Evolutionary conservation across 768 basidiomycete genomes (phyloP), one percentile per base, ranked within the genome.

Genomic region (Tremella mesenterica): DNA sequence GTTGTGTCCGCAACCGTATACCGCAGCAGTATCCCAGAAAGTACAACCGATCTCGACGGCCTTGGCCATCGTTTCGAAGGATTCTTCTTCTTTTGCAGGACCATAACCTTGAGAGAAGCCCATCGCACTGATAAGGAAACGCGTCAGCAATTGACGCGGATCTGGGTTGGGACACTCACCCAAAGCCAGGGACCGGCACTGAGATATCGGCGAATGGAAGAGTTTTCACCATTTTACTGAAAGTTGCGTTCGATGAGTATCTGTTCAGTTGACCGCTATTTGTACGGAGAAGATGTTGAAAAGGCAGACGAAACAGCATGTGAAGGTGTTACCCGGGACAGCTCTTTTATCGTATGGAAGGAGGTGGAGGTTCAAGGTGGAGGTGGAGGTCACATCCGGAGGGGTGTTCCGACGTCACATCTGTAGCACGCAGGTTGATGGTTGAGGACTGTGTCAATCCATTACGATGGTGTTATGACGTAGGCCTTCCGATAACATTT

Each of bases 121-220:
- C 44, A 73, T 28, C 65, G 77, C 56, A 77, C 81, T 20, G 75
- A 75, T 44, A 59, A n/a, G n/a, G n/a, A n/a, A 61, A 13, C 78
- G 79, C 58, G 72, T 73, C 18, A 18, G 38, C 3, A n/a, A 9
- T 41, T 3, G 12, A 46, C 26, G 33, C 9, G 81, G 83, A 36
- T 18, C 33, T 10, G 12, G 10, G 33, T 36, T 18, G 33, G 33
- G 12, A 36, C 18, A 63, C 74, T 84, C 18, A 48, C 47, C 47
- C 47, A 2, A 79, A 79, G 52, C 82, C 81, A 3, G 75, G 76
- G 59, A 69, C 84, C 49, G 83, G 81, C 6, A 79, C 80, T 23
- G 78, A 82, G 13, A 81, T 77, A 16, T 73, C 80, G 2, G 65
- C 74, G 14, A 84, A 83, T 58, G 83, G 84, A 25, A 14, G 38